A percentile compares a stretch with the other conserved stretches of the same genome.
Conservation (phyloP, 768 basidiomycete species). For the Leccinellum rugosiceps region DNA sequence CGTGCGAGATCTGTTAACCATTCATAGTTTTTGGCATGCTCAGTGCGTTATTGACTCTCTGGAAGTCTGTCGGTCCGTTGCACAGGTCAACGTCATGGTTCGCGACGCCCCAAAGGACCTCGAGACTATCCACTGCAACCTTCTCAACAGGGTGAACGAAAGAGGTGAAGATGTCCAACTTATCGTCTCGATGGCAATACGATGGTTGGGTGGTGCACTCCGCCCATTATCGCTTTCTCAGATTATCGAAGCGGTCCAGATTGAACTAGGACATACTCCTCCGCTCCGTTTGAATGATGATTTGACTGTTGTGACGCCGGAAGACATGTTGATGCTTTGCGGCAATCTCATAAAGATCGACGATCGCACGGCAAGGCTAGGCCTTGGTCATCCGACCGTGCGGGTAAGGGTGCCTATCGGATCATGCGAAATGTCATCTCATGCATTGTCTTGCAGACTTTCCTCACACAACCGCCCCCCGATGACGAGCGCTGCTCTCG, state of each 20-base stretch:
- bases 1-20: background rate
- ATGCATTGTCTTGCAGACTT: constrained; percentile 13
- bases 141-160: constrained; percentile 21
- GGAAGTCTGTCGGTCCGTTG: constrained; percentile 24
- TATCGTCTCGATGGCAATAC: constrained; percentile 23
- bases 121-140: constrained; percentile 19
- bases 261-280: constrained; percentile 20
- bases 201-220: constrained; percentile 27
- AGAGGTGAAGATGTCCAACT: constrained; percentile 21
- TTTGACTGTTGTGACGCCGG: constrained; percentile 22
- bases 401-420: constrained; percentile 13
- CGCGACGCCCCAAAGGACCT: constrained; percentile 16
- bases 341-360: constrained; percentile 28
- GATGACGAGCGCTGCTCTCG: constrained; percentile 5
- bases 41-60: constrained; percentile 28
- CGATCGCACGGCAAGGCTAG: constrained; percentile 16
- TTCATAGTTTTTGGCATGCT: constrained; percentile 26
- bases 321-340: constrained; percentile 26
- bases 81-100: constrained; percentile 21
- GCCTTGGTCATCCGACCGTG: constrained; percentile 22
- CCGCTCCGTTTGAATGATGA: constrained; percentile 25
- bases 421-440: background rate
- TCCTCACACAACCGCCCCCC: constrained; percentile 20
- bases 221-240: constrained; percentile 26
- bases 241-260: constrained; percentile 28